phyloP scores from a whole-genome alignment of 2,329 filamentous ascomycete species.

The Cladosporium colombiae region DNA sequence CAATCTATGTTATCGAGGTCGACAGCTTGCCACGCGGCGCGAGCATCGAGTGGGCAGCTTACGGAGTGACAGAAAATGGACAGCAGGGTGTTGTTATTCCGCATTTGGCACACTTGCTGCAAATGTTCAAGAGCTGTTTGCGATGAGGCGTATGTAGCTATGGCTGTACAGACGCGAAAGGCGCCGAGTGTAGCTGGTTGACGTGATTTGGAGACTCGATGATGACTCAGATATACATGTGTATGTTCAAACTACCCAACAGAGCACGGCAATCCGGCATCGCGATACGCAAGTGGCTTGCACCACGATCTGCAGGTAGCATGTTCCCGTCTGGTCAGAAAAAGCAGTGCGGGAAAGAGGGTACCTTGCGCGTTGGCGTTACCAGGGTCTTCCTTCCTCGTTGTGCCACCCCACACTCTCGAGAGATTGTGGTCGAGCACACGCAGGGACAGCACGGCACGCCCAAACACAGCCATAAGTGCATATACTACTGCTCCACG shows the following conservation, averaged over 20 bases:
- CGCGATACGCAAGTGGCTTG: background rate
- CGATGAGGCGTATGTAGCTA: background rate
- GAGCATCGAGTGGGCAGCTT: conserved; percentile 71
- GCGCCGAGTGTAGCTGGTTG: background rate
- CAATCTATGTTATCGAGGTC: conserved; percentile 75
- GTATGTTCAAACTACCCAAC: background rate
- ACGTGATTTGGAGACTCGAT: background rate
- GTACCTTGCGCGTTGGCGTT: background rate
- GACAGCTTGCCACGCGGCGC: conserved; percentile 72
- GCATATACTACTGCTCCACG: too few relatives aligned
- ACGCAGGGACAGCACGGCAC: conserved; percentile 1
- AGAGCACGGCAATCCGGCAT: background rate
- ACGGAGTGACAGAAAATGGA: conserved; percentile 19
- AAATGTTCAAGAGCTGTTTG: conserved; percentile 12
- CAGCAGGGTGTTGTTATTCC: background rate
- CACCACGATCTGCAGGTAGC: background rate
- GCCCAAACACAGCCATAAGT: background rate
- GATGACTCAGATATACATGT: background rate
- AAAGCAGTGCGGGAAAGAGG: background rate
- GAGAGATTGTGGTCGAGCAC: background rate
- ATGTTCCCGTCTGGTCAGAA: background rate
- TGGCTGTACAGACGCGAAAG: background rate
- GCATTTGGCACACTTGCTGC: conserved; percentile 11
- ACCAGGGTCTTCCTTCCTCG: conserved; percentile 2
- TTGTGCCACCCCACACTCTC: conserved; percentile 5